Evolutionary conservation across 108 stramenopile genomes (phyloP).

Genomic region (Pseudonitzschia multiseries): DNA sequence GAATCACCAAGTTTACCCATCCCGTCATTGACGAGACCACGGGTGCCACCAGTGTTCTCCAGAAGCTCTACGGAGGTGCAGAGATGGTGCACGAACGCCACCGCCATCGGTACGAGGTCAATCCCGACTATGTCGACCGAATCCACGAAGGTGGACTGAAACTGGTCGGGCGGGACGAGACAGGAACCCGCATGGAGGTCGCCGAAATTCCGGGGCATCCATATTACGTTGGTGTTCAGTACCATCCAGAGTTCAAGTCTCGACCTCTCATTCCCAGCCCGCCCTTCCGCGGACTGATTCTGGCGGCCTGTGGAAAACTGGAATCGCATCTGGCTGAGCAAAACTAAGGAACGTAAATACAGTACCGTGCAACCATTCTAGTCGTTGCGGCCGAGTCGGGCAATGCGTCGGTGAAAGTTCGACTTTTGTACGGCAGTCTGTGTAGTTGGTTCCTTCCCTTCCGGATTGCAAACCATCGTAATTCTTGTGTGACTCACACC

Average conservation of each 20-base stretch:
- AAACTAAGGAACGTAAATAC: not conserved
- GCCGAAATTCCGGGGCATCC: conserved; percentile 95
- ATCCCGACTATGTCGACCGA: conserved; percentile 90
- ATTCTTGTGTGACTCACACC: conserved; percentile 5
- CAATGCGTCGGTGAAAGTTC: no score
- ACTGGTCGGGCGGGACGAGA: conserved; percentile 94
- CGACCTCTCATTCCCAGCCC: conserved; percentile 95
- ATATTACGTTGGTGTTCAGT: conserved; percentile 97
- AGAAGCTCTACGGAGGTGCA: conserved; percentile 78
- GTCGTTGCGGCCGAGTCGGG: no score
- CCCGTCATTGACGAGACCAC: conserved; percentile 34
- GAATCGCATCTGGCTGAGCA: conserved; percentile 49
- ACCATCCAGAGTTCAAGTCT: conserved; percentile 98
- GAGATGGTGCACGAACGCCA: conserved; percentile 89
- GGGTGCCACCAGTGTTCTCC: conserved; percentile 50
- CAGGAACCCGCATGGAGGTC: conserved; percentile 96
- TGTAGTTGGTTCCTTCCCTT: no score
- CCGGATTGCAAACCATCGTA: not conserved
- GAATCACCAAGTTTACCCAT: conserved; percentile 85
- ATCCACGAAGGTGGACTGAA: conserved; percentile 90
- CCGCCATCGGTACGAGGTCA: conserved; percentile 99
- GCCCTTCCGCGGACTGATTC: conserved; percentile 92
- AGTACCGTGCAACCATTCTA: not conserved
- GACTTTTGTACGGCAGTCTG: no score
- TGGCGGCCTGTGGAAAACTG: conserved; percentile 81